Base-by-base conservation (phyloP, 2,329 filamentous ascomycete genomes). In the Apiospora malaysiana region DNA sequence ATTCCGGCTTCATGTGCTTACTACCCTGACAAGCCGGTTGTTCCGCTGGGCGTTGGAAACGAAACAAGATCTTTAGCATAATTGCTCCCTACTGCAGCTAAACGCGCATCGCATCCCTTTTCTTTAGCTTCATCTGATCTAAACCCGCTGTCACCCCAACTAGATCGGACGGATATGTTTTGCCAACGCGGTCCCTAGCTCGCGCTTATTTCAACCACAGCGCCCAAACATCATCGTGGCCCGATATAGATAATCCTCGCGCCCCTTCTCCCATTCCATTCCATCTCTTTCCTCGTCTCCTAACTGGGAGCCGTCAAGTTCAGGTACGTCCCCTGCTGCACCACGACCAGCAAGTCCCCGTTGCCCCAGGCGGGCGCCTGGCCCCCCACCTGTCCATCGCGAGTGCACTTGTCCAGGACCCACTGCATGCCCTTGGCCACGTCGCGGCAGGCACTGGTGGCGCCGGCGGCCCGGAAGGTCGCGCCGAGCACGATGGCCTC, bases 371-470 rank as follows among this genome's bases (percentile, higher is more conserved):
- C 65, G 3, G 42, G 14, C 23, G 40, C 3, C 65, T 46, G 42
- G n/a, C 65, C 65, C 40, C 42, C 65, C 40, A 67, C 65, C 42
- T 32, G 23, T 1, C 14, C 42, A 4, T 18, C 42, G 42, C 27
- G 2, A 23, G 14, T 4, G 65, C 65, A 67, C 6, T 4, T 12
- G 42, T 43, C 37, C 40, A 67, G 42, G 23, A 67, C 46, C 40
- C 40, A 43, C 42, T 32, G 40, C 40, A 67, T 42, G n/a, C 23
- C 65, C 40, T 4, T 9, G 42, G 65, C 65, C 40, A 67, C 65
- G 42, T 67, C 65, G 65, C 23, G 7, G 23, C 65, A 67, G 5
- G 65, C 65, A 42, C 65, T 67, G 23, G 42, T 7, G 12, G 65
- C 21, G 40, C 65, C 65, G 23, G 16, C 6, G 12, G 14, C 0